Evolutionary conservation across 1,284 basidiomycete species (phyloP).

Genomic region (Coniophora puteana): DNA sequence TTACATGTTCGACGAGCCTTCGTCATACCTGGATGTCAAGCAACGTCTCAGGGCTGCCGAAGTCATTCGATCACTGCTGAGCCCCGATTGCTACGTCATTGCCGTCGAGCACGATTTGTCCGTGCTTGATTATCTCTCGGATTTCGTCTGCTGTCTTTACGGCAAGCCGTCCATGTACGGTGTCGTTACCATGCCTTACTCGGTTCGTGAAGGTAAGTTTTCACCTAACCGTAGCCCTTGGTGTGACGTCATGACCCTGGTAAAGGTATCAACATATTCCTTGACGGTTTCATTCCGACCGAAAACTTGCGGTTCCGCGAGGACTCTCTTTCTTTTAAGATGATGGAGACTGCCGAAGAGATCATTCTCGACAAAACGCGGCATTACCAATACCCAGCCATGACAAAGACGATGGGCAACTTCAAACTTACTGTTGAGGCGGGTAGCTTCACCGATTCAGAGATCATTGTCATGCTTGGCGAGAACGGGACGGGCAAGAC

Average conservation of each 20-base stretch:
- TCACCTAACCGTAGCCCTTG: not conserved
- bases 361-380: constrained; percentile 78
- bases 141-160: constrained; percentile 95
- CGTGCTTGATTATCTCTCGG: constrained; percentile 94
- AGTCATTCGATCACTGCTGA: constrained; percentile 85
- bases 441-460: constrained; percentile 91
- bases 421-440: constrained; percentile 92
- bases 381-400: constrained; percentile 85
- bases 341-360: constrained; percentile 93
- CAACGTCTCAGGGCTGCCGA: constrained; percentile 96
- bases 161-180: constrained; percentile 97
- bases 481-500: constrained; percentile 99
- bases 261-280: constrained; percentile 92
- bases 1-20: constrained; percentile 98
- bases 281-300: constrained; percentile 97
- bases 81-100: constrained; percentile 84
- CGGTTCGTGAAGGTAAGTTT: constrained; percentile 85
- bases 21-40: constrained; percentile 93
- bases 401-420: constrained; percentile 91
- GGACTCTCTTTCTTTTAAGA: constrained; percentile 93
- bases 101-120: constrained; percentile 98
- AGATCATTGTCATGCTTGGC: constrained; percentile 96
- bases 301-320: constrained; percentile 97
- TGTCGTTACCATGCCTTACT: constrained; percentile 96
- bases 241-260: constrained; percentile 5